Base-by-base conservation (phyloP, 148 eudicot species). In the Rhododendron henanense region DNA sequence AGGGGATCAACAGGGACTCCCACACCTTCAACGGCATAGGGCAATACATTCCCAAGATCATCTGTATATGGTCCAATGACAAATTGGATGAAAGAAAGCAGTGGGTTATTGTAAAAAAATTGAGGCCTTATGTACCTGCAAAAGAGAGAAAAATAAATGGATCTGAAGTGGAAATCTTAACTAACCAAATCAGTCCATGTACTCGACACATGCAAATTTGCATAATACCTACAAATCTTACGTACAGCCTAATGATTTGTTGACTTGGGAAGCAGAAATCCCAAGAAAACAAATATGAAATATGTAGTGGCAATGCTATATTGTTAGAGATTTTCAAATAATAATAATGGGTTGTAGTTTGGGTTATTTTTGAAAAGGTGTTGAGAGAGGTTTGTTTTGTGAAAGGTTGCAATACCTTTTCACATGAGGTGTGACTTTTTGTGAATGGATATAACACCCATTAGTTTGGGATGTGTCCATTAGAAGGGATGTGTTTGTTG, bases 1-100 rank as follows among this genome's bases (percentile, higher is more conserved):
- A 96, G 99, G 79, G 99, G 99, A 78, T 96, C 96, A 69, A 94
- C 95, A 19, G 99, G 99, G 21, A 96, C 99, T 83, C 99, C 99
- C 28, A 95, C 95, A 59, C 98, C 99, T 91, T 96, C 99, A 78
- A 96, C 98, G 6, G 98, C 98, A 88, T 95, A 89, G 14, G 99
- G 99, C 84, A 97, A 87, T 44, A 97, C 98, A 78, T 97, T 95
- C 59, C 98, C 98, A 9, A 97, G 96, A 82, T 95, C 98, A 85
- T 97, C 99, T 0, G 98, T 83, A 79, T 95, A 97, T 10, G 98
- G 99, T 80, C 97, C 99, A 59, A 96, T 87, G 0, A 93, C 98
- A 84, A 81, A 95, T 87, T 97, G 94, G 85, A 97, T 89, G 89
- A 95, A 97, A 7, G 98, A 94, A 88, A 97, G 94, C 88, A 97